Base-by-base conservation (phyloP, 2,329 filamentous ascomycete genomes). In the Metarhizium brunneum region DNA sequence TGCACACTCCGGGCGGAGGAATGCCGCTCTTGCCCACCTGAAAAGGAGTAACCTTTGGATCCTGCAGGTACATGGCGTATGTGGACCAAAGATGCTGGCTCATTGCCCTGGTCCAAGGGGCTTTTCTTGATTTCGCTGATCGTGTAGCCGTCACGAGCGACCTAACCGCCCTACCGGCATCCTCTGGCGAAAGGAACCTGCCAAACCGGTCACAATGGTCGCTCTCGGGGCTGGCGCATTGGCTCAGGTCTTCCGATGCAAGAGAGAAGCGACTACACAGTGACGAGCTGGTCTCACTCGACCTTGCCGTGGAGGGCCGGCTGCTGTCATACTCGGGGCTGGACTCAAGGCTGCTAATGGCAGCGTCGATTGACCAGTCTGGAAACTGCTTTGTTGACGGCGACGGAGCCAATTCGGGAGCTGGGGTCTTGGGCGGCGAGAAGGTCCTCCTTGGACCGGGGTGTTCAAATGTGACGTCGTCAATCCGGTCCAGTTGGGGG, bases 11-110 rank as follows among this genome's bases (percentile, higher is more conserved):
- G 47, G 83, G 76, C 3, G 84, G 84, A 7, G 84, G 84, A 30
- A 87, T 78, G 56, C 79, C 78, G 63, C 81, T 83, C 63, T 83
- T 84, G 57, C 82, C 79, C 55, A 85, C 75, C 53, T 81, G 78
- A 58, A 87, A 82, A 0, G 84, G 84, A 1, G 84, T 87, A 2
- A 86, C 82, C 51, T 81, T 83, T 49, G 84, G 83, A 61, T 87
- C 84, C 64, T 85, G 81, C 45, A 87, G 71, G 62, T 87, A 87
- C 53, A 84, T 71, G 56, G 80, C 71, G 64, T 86, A 87, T 1
- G 81, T 85, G 5, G 80, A 76, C 84, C 84, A 87, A 10, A 87
- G 69, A 62, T 87, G 84, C 13, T 79, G 73, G 68, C 76, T 83
- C 82, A 87, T 86, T 18, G 81, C 76, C 58, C 79, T 80, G 4